Conservation (phyloP, 768 basidiomycete species). For the Crucibulum laeve region DNA sequence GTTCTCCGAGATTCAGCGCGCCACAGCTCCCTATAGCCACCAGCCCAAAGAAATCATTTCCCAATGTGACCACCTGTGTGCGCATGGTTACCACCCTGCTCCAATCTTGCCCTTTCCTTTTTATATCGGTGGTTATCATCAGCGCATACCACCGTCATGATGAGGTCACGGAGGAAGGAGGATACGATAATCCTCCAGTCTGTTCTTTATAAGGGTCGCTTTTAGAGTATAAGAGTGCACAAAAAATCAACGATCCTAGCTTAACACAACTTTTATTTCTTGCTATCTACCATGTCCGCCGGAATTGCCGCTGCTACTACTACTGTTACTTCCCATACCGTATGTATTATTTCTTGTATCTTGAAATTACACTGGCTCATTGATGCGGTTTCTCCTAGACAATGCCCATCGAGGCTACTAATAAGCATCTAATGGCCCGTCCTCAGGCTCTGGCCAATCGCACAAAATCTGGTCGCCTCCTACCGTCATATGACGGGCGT, state of each 20-base stretch:
- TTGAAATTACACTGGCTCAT: too few relatives aligned
- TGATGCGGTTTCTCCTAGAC: not conserved
- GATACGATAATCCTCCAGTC: too few relatives aligned
- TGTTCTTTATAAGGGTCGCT: too few relatives aligned
- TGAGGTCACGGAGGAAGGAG: slow-evolving; percentile 9
- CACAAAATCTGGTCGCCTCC: too few relatives aligned
- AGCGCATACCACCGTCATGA: slow-evolving; percentile 7
- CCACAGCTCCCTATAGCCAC: too few relatives aligned
- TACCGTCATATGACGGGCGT: too few relatives aligned
- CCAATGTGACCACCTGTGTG: too few relatives aligned
- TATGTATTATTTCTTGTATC: not conserved
- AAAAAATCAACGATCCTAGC: not conserved
- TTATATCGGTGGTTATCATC: not conserved
- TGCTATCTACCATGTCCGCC: not conserved
- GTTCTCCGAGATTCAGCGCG: too few relatives aligned
- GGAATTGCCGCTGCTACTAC: not conserved
- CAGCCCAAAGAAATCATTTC: too few relatives aligned
- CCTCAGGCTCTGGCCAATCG: too few relatives aligned
- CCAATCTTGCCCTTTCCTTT: too few relatives aligned
- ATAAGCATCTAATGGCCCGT: not conserved
- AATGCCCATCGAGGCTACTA: not conserved
- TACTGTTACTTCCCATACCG: not conserved
- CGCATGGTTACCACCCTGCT: too few relatives aligned
- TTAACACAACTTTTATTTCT: not conserved
- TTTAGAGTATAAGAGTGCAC: not conserved